Evolutionary conservation across 2,329 filamentous ascomycete species (phyloP).

Genomic region (Curvularia hawaiiensis): DNA sequence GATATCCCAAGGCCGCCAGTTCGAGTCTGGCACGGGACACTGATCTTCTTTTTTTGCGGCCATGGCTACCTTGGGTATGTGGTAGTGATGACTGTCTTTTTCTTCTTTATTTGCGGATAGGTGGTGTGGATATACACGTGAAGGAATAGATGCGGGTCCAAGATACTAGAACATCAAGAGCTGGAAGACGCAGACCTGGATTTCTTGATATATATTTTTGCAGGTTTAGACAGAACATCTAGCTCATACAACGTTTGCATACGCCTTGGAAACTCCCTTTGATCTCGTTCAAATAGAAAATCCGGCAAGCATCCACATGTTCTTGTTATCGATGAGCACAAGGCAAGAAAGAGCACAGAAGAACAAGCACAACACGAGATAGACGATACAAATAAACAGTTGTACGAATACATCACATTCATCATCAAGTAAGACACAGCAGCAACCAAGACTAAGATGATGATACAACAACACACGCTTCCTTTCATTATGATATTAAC

Average conservation of each 20-base stretch:
- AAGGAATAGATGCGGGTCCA: neutral
- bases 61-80: too few species aligned
- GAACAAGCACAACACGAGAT: neutral
- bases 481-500: conserved; percentile 18
- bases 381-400: neutral
- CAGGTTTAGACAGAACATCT: too few species aligned
- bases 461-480: conserved; percentile 11
- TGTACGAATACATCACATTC: neutral
- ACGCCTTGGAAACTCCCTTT: too few species aligned
- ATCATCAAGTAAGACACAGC: neutral
- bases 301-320: too few species aligned
- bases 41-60: conserved; percentile 5
- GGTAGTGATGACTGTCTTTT: too few species aligned
- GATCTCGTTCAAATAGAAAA: too few species aligned
- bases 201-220: neutral
- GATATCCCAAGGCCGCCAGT: conserved; percentile 18
- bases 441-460: neutral
- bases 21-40: conserved; percentile 16
- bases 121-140: neutral
- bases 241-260: too few species aligned
- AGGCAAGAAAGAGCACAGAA: neutral
- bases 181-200: neutral
- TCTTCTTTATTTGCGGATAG: neutral
- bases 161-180: neutral
- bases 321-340: neutral